Evolutionary conservation across 371 early-diverging fungal species (phyloP).

Genomic region (Syncephalis plumigaleata): DNA sequence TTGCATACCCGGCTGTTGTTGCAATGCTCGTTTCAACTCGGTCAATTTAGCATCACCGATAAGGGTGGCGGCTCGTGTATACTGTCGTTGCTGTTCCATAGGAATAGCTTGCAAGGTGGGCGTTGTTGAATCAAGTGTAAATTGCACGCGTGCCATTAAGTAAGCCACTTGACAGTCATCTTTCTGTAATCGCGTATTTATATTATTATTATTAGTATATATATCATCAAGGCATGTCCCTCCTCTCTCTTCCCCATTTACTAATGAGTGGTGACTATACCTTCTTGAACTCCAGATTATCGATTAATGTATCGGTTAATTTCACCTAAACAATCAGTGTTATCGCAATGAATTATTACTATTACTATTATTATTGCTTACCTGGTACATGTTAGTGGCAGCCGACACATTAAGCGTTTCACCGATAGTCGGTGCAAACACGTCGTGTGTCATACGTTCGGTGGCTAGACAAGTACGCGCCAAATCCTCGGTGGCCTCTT

Average conservation of each 20-base stretch:
- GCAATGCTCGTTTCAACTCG: conserved; percentile 53
- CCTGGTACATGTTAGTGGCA: conserved; percentile 65
- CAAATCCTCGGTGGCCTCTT: conserved; percentile 40
- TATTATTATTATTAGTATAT: too few relatives aligned
- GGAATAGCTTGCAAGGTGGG: conserved; percentile 61
- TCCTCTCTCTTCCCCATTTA: too few relatives aligned
- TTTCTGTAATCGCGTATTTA: conserved; percentile 15
- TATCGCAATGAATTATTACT: not conserved
- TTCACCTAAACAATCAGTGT: conserved; percentile 19
- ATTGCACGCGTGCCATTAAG: conserved; percentile 48
- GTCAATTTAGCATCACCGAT: conserved; percentile 78
- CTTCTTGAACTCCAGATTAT: conserved; percentile 51
- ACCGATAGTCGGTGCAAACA: conserved; percentile 59
- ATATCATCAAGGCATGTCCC: too few relatives aligned
- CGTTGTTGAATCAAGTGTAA: conserved; percentile 39
- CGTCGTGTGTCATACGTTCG: conserved; percentile 56
- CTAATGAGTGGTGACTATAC: conserved; percentile 14
- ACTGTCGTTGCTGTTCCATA: conserved; percentile 13
- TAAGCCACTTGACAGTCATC: conserved; percentile 64
- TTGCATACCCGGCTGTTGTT: conserved; percentile 41
- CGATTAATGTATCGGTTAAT: conserved; percentile 74
- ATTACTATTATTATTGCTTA: conserved; percentile 6
- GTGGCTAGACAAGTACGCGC: conserved; percentile 30
- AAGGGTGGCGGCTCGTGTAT: conserved; percentile 46
- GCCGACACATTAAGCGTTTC: conserved; percentile 79